Conservation (phyloP, 768 basidiomycete species). For the Psilocybe azurescens region DNA sequence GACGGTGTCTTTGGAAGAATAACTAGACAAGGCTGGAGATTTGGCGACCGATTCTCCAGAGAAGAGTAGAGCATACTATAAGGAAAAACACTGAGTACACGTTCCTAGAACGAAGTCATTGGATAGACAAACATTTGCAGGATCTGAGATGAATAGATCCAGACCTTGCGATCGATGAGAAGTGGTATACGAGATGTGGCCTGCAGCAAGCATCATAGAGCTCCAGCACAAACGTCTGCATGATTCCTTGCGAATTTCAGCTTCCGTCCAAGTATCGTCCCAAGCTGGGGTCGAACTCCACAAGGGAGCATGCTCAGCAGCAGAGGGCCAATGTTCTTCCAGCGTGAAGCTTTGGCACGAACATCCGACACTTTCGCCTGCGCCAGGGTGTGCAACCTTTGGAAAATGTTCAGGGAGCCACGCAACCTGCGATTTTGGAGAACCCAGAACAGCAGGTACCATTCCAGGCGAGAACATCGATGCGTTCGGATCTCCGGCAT, state of each 20-base stretch:
- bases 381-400: conserved; percentile 6
- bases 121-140: conserved; percentile 60
- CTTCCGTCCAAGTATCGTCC: conserved; percentile 60
- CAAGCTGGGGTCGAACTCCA: conserved; percentile 73
- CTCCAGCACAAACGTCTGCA: conserved; percentile 80
- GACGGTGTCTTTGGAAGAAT: conserved; percentile 64
- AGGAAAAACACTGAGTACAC: conserved; percentile 10
- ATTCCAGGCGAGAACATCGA: conserved; percentile 52
- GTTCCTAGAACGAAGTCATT: not conserved
- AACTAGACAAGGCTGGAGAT: conserved; percentile 32
- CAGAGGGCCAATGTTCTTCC: conserved; percentile 52
- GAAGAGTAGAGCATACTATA: conserved; percentile 72
- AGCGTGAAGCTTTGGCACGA: conserved; percentile 57
- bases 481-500: conserved; percentile 57
- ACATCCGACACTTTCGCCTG: conserved; percentile 43
- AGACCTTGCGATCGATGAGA: conserved; percentile 44
- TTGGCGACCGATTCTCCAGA: conserved; percentile 67
- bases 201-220: conserved; percentile 64
- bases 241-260: conserved; percentile 72
- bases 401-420: conserved; percentile 26
- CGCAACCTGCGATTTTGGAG: conserved; percentile 11
- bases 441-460: conserved; percentile 49
- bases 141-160: conserved; percentile 64
- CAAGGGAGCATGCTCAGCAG: conserved; percentile 57
- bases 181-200: conserved; percentile 63